Evolutionary conservation across 1,284 basidiomycete species (phyloP).

Genomic region (Baeospora myosura): DNA sequence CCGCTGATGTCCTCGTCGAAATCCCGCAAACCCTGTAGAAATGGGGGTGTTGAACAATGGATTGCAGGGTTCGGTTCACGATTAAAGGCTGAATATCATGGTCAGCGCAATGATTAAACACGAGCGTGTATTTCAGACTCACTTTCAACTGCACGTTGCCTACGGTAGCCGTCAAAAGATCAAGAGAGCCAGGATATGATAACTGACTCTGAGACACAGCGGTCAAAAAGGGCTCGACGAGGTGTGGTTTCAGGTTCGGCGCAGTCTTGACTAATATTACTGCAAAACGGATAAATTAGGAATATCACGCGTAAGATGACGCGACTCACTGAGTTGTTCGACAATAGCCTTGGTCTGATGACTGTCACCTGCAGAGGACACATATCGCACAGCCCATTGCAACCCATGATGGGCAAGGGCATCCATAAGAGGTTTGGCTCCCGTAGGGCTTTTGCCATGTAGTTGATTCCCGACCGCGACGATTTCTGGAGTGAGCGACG

Average conservation of each 20-base stretch:
- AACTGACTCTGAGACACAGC: constrained; percentile 60
- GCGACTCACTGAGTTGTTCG: constrained; percentile 31
- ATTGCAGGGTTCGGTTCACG: constrained; percentile 60
- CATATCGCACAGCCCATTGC: constrained; percentile 39
- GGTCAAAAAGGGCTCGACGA: constrained; percentile 71
- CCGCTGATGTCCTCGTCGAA: constrained; percentile 18
- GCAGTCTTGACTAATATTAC: constrained; percentile 23
- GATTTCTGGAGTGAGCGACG: constrained; percentile 19
- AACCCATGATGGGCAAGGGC: constrained; percentile 38
- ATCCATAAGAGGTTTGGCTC: constrained; percentile 21
- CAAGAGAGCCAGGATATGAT: constrained; percentile 33
- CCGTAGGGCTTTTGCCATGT: constrained; percentile 14
- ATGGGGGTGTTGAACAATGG: constrained; percentile 50
- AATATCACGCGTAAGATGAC: constrained; percentile 14
- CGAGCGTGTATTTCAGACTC: constrained; percentile 10
- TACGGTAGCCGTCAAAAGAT: constrained; percentile 42
- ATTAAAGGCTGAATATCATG: constrained; percentile 39
- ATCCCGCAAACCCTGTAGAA: constrained; percentile 40
- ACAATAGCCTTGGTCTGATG: constrained; percentile 20
- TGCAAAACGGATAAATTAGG: constrained; percentile 16
- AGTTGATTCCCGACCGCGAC: constrained; percentile 24
- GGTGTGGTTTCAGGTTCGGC: constrained; percentile 42
- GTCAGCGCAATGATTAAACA: constrained; percentile 7
- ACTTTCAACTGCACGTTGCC: constrained; percentile 54
- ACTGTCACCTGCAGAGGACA: constrained; percentile 19